phyloP scores from a whole-genome alignment of 495 filamentous ascomycete genomes.

The Trichoderma orchidacearum region DNA sequence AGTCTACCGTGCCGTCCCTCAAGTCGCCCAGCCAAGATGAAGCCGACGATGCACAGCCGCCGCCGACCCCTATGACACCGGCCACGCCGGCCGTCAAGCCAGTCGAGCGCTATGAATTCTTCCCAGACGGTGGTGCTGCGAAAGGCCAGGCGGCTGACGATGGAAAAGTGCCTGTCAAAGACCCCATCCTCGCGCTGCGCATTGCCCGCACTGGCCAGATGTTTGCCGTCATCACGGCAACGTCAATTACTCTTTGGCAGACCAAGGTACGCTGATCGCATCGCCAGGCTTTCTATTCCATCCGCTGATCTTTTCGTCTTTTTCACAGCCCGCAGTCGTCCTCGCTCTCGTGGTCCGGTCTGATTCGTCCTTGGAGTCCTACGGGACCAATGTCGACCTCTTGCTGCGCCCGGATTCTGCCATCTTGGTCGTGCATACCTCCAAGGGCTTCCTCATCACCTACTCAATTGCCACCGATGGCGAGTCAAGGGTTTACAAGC shows the following conservation, averaged over 20 bases:
- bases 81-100: slow-evolving; percentile 37
- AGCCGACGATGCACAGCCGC: slow-evolving; percentile 8
- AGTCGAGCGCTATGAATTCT: slow-evolving; percentile 32
- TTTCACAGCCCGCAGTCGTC: slow-evolving; percentile 67
- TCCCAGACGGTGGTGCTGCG: slow-evolving; percentile 7
- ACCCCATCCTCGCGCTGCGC: slow-evolving; percentile 58
- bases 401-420: slow-evolving; percentile 82
- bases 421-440: slow-evolving; percentile 86
- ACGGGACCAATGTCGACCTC: slow-evolving; percentile 73
- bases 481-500: slow-evolving; percentile 69
- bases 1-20: slow-evolving; percentile 10
- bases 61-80: slow-evolving; percentile 30
- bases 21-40: slow-evolving; percentile 13
- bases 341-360: slow-evolving; percentile 78
- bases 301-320: slow-evolving; percentile 7
- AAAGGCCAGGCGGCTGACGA: slow-evolving; percentile 3
- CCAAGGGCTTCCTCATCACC: slow-evolving; percentile 78
- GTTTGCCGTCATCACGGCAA: slow-evolving; percentile 77
- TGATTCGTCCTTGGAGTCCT: slow-evolving; percentile 57
- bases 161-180: slow-evolving; percentile 19
- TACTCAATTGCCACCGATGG: slow-evolving; percentile 85
- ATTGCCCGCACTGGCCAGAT: slow-evolving; percentile 72
- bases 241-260: slow-evolving; percentile 85
- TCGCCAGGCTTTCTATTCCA: neutral
- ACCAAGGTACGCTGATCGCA: slow-evolving; percentile 51